Conservation (phyloP, 768 basidiomycete genomes). For the Suillus variegatus region DNA sequence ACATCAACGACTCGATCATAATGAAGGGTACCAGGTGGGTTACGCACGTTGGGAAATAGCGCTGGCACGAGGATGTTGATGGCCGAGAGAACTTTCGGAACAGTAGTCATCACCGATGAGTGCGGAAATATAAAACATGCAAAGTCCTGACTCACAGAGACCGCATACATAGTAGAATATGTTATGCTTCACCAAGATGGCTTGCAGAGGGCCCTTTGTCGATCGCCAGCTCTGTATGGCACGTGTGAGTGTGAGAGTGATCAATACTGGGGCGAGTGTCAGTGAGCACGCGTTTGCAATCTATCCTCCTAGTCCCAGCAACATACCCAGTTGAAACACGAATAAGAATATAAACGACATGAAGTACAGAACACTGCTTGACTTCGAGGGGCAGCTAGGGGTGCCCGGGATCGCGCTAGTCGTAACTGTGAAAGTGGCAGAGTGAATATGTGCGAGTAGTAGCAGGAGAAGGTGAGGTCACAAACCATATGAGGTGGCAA, state of each 20-base stretch:
- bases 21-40: neutral
- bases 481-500: neutral
- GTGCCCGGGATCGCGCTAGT: neutral
- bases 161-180: neutral
- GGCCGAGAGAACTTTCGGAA: neutral
- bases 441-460: neutral
- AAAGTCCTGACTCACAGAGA: neutral
- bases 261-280: neutral
- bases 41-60: neutral
- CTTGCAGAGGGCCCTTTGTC: neutral
- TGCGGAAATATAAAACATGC: neutral
- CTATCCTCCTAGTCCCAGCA: neutral
- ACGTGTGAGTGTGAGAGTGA: neutral
- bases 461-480: neutral
- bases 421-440: neutral
- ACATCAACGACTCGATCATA: neutral
- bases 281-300: neutral
- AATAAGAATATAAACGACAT: neutral
- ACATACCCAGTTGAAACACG: neutral
- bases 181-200: neutral
- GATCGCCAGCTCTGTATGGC: neutral
- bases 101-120: neutral
- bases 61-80: neutral
- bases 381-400: neutral
- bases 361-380: neutral